Percentiles rank a stretch among this genome's conserved stretches.
These are phyloP conservation scores for Tylopilus sp. DNA, from an alignment of 1,284 basidiomycete genomes.

Conservation along the genomic window DNA sequence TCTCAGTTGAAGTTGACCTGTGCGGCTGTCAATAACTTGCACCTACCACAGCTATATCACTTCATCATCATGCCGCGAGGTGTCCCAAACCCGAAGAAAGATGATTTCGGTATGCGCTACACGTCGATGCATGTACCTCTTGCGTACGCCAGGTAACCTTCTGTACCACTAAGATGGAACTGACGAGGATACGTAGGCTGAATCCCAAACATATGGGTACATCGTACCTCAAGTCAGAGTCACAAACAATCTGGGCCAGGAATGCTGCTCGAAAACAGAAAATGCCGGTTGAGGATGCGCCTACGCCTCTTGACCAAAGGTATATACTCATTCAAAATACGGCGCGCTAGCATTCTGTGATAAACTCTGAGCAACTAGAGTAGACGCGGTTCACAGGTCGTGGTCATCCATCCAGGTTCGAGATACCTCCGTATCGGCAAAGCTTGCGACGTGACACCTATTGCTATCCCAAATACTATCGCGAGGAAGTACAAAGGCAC, in stretches of 20 bases:
- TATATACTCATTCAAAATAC: constrained; percentile 19
- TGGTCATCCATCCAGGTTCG: constrained; percentile 95
- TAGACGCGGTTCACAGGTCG: constrained; percentile 67
- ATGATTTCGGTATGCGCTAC: constrained; percentile 74
- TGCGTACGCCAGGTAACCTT: constrained; percentile 45
- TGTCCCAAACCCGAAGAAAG: constrained; percentile 69
- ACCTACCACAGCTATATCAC: background rate
- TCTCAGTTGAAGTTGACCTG: background rate
- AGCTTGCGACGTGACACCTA: constrained; percentile 82
- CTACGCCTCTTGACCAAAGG: constrained; percentile 41
- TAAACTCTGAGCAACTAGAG: constrained; percentile 30
- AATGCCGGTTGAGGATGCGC: constrained; percentile 38
- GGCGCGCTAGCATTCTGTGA: constrained; percentile 11
- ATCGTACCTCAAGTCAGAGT: constrained; percentile 66
- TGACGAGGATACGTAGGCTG: constrained; percentile 40
- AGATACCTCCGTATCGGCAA: constrained; percentile 82
- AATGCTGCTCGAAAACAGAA: constrained; percentile 53
- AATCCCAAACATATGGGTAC: constrained; percentile 75
- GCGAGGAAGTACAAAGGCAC: constrained; percentile 56
- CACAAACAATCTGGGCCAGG: constrained; percentile 66
- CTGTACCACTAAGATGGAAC: constrained; percentile 1
- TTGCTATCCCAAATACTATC: constrained; percentile 71
- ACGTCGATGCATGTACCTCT: constrained; percentile 76
- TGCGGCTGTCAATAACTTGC: background rate
- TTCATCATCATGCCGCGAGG: constrained; percentile 61